phyloP scores from a whole-genome alignment of 2,329 filamentous ascomycete genomes.

The Arthrobotrys musiformis region DNA sequence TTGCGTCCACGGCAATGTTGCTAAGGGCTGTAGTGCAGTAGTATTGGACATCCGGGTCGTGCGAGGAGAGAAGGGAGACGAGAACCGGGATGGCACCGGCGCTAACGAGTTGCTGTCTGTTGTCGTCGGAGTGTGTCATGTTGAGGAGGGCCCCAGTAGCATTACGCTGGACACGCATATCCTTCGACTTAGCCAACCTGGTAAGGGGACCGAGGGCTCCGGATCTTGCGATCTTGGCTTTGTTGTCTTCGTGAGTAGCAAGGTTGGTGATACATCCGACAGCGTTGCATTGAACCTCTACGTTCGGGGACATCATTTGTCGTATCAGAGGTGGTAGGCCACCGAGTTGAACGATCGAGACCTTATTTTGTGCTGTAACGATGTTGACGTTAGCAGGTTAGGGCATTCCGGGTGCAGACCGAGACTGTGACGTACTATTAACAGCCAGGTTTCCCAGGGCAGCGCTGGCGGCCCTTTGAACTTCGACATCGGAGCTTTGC shows the following conservation, averaged over 20 bases:
- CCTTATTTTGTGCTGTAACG: constrained; percentile 91
- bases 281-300: constrained; percentile 98
- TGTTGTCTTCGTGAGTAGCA: constrained; percentile 98
- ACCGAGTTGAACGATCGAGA: constrained; percentile 90
- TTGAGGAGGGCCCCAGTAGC: constrained; percentile 95
- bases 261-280: constrained; percentile 99
- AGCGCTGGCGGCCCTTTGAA: constrained; percentile 94
- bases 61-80: constrained; percentile 89
- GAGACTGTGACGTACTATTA: constrained; percentile 75
- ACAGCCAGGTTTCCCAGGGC: constrained; percentile 95
- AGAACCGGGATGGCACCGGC: constrained; percentile 97
- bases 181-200: constrained; percentile 91
- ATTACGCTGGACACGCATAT: constrained; percentile 98
- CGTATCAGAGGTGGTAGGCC: constrained; percentile 91
- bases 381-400: constrained; percentile 63
- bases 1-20: constrained; percentile 95
- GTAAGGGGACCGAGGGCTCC: constrained; percentile 92
- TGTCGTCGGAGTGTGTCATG: constrained; percentile 99
- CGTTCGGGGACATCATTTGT: constrained; percentile 97
- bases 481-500: constrained; percentile 94
- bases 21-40: constrained; percentile 98
- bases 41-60: constrained; percentile 97
- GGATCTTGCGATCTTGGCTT: constrained; percentile 96
- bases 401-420: constrained; percentile 38
- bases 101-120: constrained; percentile 95